These are phyloP conservation scores for Fusarium nanum DNA, from an alignment of 2,329 filamentous ascomycete genomes.

Conservation along the genomic window DNA sequence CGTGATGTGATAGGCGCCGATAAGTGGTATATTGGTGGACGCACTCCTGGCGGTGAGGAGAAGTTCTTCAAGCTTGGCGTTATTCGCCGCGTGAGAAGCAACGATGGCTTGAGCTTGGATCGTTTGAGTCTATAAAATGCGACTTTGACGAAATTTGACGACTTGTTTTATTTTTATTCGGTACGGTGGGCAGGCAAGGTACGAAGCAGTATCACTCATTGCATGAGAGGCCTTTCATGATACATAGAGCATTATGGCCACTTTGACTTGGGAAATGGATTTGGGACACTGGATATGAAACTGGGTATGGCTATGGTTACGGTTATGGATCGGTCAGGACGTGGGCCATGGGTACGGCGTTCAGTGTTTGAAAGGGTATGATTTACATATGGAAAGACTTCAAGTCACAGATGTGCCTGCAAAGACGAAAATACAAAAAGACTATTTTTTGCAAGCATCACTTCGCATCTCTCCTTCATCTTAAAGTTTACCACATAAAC, in stretches of 20 bases:
- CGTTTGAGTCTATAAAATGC: constrained; percentile 75
- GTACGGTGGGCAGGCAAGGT: not conserved
- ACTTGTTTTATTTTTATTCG: not conserved
- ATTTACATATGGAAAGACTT: constrained; percentile 15
- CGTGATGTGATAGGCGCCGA: constrained; percentile 77
- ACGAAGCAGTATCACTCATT: constrained; percentile 10
- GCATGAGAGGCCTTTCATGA: constrained; percentile 17
- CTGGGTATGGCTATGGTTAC: constrained; percentile 19
- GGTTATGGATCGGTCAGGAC: constrained; percentile 1
- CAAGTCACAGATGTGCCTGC: constrained; percentile 15
- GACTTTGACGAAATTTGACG: not conserved
- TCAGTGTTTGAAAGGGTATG: constrained; percentile 25
- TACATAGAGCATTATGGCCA: constrained; percentile 27
- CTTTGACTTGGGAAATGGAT: constrained; percentile 9
- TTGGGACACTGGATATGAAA: constrained; percentile 24
- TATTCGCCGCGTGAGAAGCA: constrained; percentile 77
- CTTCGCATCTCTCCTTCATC: not conserved
- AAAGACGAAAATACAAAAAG: constrained; percentile 39
- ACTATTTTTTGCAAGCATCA: constrained; percentile 27
- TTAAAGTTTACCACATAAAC: constrained; percentile 78
- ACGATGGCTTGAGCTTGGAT: constrained; percentile 80
- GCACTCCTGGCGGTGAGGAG: constrained; percentile 81
- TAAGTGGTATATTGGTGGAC: constrained; percentile 84
- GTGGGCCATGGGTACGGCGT: constrained; percentile 33
- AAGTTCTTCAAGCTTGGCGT: constrained; percentile 85